A percentile compares a stretch with the other conserved stretches of the same genome.
These are phyloP conservation scores for Trifolium subterraneum DNA, from an alignment of 306 rosid species.

Conservation along the genomic window DNA sequence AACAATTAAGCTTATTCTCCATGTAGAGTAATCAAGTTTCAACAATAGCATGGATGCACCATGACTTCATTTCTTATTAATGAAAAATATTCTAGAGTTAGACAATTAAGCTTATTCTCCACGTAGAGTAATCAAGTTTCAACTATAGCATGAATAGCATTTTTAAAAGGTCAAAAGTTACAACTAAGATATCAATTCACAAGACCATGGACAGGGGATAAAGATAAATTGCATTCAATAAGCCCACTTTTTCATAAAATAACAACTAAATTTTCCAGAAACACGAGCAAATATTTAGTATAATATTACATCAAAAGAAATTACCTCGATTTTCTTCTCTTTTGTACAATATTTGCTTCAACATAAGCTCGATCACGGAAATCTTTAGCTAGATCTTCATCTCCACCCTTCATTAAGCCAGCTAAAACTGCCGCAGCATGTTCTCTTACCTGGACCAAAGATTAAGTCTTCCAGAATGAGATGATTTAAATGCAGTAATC, in stretches of 20 bases:
- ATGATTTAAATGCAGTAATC: slow-evolving; percentile 31
- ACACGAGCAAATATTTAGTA: slow-evolving; percentile 21
- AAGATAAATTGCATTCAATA: slow-evolving; percentile 15
- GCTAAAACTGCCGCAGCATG: slow-evolving; percentile 99
- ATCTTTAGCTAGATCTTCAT: slow-evolving; percentile 84
- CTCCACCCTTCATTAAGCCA: slow-evolving; percentile 98
- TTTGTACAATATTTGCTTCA: slow-evolving; percentile 65
- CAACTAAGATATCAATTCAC: slow-evolving; percentile 17
- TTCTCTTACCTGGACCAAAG: slow-evolving; percentile 77
- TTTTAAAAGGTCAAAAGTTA: slow-evolving; percentile 19
- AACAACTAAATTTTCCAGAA: slow-evolving; percentile 24
- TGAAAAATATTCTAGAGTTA: slow-evolving; percentile 10
- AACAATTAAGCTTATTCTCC: slow-evolving; percentile 21
- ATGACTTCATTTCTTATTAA: slow-evolving; percentile 25
- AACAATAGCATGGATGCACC: neutral
- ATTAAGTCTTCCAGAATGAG: slow-evolving; percentile 37
- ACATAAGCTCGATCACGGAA: slow-evolving; percentile 83
- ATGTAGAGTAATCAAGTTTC: slow-evolving; percentile 26
- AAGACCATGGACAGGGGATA: slow-evolving; percentile 19
- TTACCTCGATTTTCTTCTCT: slow-evolving; percentile 80
- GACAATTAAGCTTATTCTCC: slow-evolving; percentile 22
- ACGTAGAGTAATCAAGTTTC: slow-evolving; percentile 25
- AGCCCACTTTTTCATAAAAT: slow-evolving; percentile 17
- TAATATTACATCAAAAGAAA: neutral
- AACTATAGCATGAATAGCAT: slow-evolving; percentile 7